Evolutionary conservation across 371 early-diverging fungal genomes (phyloP), one percentile per base, ranked within the genome.

Genomic region (Fennellomyces sp.): DNA sequence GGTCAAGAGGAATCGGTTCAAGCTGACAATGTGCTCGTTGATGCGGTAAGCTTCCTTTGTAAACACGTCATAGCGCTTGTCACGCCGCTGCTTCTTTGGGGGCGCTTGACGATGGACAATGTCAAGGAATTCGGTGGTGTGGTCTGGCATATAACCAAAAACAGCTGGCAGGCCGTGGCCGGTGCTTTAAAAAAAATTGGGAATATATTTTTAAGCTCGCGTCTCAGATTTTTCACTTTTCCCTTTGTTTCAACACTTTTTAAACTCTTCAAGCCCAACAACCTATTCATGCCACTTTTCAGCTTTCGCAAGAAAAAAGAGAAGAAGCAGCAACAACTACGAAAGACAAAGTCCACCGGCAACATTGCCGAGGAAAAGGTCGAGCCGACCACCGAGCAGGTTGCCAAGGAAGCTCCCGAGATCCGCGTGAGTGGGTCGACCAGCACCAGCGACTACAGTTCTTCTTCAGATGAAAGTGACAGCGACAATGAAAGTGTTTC

Each of bases 31-130:
- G 56, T 80, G 80, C 33, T 70, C 68, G 30, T 70, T 64, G n/a
- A 83, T 77, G 36, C 80, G 71, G 39, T 83, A 79, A 15, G 83
- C 83, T 63, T 83, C 83, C 59, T 78, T 75, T 15, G 74, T 72
- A 47, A 75, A 83, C 12, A 72, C 56, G 50, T 80, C 78, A 31
- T 72, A 70, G 7, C n/a, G n/a, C n/a, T n/a, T n/a, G n/a, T n/a
- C n/a, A n/a, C n/a, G 64, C 39, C 58, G 47, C 29, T 58, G 36
- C 28, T 48, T 53, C 8, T 21, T 58, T 38, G 5, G 23, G 11
- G 15, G n/a, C 4, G 11, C n/a, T 39, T 11, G 39, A 15, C 42
- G 52, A 11, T 23, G 52, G 19, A 59, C 49, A 29, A 70, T 57
- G 28, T 48, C 41, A 15, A 56, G 60, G 60, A 70, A 70, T 29